A percentile compares a stretch with the other conserved stretches of the same genome.
Conservation (phyloP, 163 green algal species). For the Scenedesmus sp. region DNA sequence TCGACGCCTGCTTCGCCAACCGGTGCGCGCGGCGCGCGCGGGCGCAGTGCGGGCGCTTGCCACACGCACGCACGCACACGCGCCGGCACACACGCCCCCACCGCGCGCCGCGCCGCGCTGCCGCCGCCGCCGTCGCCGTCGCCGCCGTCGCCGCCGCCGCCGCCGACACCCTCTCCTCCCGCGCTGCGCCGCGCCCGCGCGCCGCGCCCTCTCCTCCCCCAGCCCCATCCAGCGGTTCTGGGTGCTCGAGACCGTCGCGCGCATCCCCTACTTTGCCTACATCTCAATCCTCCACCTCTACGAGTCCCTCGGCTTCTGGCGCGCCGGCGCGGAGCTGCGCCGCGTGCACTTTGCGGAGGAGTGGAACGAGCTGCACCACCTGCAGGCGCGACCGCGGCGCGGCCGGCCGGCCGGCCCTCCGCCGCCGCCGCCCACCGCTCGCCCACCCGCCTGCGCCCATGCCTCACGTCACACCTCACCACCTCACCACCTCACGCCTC, state of each 20-base stretch:
- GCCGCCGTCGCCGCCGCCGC: too few relatives aligned
- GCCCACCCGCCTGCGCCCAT: too few relatives aligned
- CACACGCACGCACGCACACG: too few relatives aligned
- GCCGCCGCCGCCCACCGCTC: too few relatives aligned
- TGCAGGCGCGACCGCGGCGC: constrained; percentile 54
- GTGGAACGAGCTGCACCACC: constrained; percentile 95
- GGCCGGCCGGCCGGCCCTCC: too few relatives aligned
- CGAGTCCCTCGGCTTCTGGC: constrained; percentile 93
- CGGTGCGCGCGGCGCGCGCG: constrained; percentile 23
- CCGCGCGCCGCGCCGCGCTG: too few relatives aligned
- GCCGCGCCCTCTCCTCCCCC: neutral
- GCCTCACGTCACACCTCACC: too few relatives aligned
- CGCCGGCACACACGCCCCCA: too few relatives aligned
- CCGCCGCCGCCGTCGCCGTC: too few relatives aligned
- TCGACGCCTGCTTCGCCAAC: constrained; percentile 84
- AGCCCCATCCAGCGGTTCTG: constrained; percentile 74
- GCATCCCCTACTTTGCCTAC: constrained; percentile 97
- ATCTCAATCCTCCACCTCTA: constrained; percentile 98
- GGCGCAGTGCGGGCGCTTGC: neutral
- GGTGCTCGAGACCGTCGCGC: constrained; percentile 91
- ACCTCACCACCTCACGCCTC: too few relatives aligned
- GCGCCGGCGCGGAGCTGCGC: constrained; percentile 79
- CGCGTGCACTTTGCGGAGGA: constrained; percentile 81
- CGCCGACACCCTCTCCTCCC: too few relatives aligned
- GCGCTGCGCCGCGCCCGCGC: neutral